A percentile compares a stretch with the other conserved stretches of the same genome.
Evolutionary conservation across 495 filamentous ascomycete species (phyloP).

Genomic region (Astrocystis sublimbata): DNA sequence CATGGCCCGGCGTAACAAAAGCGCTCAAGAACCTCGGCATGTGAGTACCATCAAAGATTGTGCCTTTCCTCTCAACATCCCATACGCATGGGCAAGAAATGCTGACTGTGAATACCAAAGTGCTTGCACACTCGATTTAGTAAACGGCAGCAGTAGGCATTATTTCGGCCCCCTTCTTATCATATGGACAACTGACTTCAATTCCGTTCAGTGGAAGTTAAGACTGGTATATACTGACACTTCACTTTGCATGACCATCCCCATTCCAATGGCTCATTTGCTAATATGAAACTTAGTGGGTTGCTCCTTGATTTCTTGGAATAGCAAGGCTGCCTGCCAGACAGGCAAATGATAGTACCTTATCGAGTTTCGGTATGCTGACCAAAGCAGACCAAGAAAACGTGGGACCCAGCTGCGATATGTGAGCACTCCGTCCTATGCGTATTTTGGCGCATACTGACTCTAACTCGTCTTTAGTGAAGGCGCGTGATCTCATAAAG

Average conservation of each 20-base stretch:
- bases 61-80: not conserved
- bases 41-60: not conserved
- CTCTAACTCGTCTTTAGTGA: conserved; percentile 46
- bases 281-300: conserved; percentile 14
- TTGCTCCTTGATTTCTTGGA: not conserved
- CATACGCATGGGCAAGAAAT: not conserved
- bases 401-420: conserved; percentile 90
- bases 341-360: too few species aligned
- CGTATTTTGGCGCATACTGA: not conserved
- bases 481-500: conserved; percentile 92
- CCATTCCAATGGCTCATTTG: not conserved
- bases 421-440: conserved; percentile 20
- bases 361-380: not conserved
- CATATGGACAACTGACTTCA: not conserved
- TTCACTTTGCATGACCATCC: not conserved
- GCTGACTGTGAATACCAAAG: conserved; percentile 61
- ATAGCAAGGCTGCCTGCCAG: not conserved
- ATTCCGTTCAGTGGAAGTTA: conserved; percentile 16
- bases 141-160: conserved; percentile 62
- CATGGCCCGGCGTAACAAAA: conserved; percentile 82
- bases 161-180: not conserved
- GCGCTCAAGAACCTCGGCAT: conserved; percentile 57
- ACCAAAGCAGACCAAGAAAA: conserved; percentile 68
- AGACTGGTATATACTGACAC: conserved; percentile 8
- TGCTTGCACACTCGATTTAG: conserved; percentile 86